These are phyloP conservation scores for Brettanomyces naardenensis DNA, from an alignment of 805 yeast genomes.

Conservation along the genomic window DNA sequence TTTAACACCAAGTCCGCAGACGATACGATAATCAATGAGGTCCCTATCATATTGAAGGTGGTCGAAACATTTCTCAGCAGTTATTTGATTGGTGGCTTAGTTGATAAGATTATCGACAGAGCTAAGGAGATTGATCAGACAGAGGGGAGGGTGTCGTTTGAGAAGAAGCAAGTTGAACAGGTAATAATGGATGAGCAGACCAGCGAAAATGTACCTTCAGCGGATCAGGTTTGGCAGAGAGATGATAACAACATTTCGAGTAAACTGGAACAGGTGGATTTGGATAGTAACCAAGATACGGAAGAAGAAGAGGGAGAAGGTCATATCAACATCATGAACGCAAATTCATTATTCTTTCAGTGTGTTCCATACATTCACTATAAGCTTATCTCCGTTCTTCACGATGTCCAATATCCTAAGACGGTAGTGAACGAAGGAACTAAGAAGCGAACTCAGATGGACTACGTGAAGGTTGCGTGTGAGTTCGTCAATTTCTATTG, in stretches of 20 bases:
- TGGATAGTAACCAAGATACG: not conserved
- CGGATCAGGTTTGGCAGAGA: constrained; percentile 1
- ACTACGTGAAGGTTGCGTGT: constrained; percentile 21
- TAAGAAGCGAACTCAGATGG: constrained; percentile 14
- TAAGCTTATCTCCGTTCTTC: constrained; percentile 17
- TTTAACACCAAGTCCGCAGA: constrained; percentile 9
- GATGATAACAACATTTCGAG: constrained; percentile 8
- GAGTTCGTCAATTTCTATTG: constrained; percentile 29
- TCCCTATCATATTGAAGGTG: constrained; percentile 27
- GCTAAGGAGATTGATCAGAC: constrained; percentile 27
- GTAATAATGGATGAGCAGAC: not conserved
- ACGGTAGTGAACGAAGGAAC: constrained; percentile 8
- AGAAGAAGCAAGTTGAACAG: not conserved
- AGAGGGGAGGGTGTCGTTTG: not conserved
- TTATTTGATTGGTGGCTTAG: constrained; percentile 27
- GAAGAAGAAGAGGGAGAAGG: constrained; percentile 3
- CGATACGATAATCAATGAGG: constrained; percentile 20
- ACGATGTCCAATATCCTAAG: constrained; percentile 21
- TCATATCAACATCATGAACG: constrained; percentile 25
- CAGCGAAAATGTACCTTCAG: not conserved
- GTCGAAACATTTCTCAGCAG: constrained; percentile 28
- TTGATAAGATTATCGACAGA: constrained; percentile 22
- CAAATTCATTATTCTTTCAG: constrained; percentile 27
- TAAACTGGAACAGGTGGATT: constrained; percentile 18
- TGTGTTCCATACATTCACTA: constrained; percentile 27